Evolutionary conservation across 345 rosid genomes (phyloP).

Genomic region (Ricinus communis): DNA sequence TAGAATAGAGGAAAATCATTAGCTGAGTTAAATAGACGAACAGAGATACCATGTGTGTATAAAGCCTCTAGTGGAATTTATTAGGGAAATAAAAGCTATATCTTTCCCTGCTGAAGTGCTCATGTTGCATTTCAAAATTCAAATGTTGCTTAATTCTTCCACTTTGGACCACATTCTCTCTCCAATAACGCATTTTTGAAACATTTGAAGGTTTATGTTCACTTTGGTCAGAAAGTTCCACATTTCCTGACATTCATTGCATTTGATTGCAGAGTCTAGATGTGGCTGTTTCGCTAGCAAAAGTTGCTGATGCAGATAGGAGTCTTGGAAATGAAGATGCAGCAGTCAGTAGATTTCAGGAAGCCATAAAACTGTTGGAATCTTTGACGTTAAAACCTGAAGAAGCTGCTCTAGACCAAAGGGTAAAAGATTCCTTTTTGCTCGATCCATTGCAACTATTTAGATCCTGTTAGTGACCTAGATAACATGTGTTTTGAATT

Average conservation of each 20-base stretch:
- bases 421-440: slow-evolving; percentile 47
- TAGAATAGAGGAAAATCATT: too few relatives aligned
- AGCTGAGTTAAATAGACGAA: background rate
- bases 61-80: too few relatives aligned
- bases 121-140: background rate
- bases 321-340: slow-evolving; percentile 61
- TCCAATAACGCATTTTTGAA: background rate
- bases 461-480: slow-evolving; percentile 9
- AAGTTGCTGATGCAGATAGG: slow-evolving; percentile 90
- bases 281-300: slow-evolving; percentile 87
- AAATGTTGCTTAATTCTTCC: background rate
- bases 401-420: slow-evolving; percentile 69
- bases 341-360: slow-evolving; percentile 69
- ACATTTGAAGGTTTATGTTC: background rate
- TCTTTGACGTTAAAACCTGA: slow-evolving; percentile 62
- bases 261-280: slow-evolving; percentile 49
- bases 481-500: slow-evolving; percentile 15
- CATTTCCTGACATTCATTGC: background rate
- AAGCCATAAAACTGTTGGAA: slow-evolving; percentile 76
- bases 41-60: too few relatives aligned
- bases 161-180: background rate
- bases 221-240: background rate
- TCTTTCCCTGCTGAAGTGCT: too few relatives aligned
- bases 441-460: slow-evolving; percentile 5
- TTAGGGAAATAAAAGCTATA: too few relatives aligned